Percentiles rank a stretch among this genome's conserved stretches.
These are phyloP conservation scores for Spergularia marina DNA, from an alignment of 148 eudicot genomes.

Conservation along the genomic window DNA sequence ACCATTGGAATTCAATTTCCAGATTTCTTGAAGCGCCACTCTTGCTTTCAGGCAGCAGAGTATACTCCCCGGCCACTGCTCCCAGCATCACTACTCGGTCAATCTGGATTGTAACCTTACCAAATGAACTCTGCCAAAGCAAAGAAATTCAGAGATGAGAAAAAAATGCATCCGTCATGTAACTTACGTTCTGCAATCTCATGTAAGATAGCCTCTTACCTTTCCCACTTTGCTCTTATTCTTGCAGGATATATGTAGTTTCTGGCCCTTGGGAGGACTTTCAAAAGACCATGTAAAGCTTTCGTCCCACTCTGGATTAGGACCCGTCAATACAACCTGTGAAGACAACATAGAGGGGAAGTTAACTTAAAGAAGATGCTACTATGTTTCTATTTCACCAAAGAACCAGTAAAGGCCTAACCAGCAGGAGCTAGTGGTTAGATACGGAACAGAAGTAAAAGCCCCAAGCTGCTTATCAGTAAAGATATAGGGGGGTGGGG, in stretches of 20 bases:
- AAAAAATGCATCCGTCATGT: background rate
- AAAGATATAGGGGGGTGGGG: background rate
- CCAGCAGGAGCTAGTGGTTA: background rate
- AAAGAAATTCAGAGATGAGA: slow-evolving; percentile 9
- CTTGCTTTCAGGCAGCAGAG: slow-evolving; percentile 91
- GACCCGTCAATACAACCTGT: slow-evolving; percentile 91
- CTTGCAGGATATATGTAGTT: slow-evolving; percentile 96
- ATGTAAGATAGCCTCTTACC: slow-evolving; percentile 38
- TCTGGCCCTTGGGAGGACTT: slow-evolving; percentile 99
- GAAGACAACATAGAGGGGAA: background rate
- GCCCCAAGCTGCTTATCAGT: background rate
- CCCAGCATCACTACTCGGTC: slow-evolving; percentile 97
- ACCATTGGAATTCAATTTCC: slow-evolving; percentile 98
- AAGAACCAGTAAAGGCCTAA: background rate
- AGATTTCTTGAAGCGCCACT: slow-evolving; percentile 87
- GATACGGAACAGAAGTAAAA: background rate
- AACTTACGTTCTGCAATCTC: background rate
- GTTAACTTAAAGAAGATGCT: background rate
- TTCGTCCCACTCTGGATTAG: slow-evolving; percentile 95
- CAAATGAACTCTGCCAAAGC: slow-evolving; percentile 76
- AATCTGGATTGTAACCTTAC: slow-evolving; percentile 97
- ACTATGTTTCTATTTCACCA: background rate
- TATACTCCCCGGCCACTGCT: slow-evolving; percentile 90
- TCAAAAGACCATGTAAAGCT: slow-evolving; percentile 93
- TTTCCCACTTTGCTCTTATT: slow-evolving; percentile 99